Conservation (phyloP, 768 basidiomycete species). For the Paxillus involutus region DNA sequence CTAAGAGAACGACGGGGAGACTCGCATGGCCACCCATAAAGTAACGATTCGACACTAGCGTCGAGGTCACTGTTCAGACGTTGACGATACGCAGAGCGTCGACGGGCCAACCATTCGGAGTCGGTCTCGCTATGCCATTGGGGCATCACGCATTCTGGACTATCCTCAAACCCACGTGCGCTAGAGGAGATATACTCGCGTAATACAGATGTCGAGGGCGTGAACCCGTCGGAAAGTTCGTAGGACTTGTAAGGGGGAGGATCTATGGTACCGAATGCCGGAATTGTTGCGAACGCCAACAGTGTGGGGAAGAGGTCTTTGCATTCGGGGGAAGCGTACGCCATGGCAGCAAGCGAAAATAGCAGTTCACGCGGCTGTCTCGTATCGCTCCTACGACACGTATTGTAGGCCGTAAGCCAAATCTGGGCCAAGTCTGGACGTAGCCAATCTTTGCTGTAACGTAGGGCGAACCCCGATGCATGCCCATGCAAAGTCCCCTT, state of each 20-base stretch:
- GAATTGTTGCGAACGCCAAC: conserved; percentile 26
- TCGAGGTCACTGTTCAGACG: background rate
- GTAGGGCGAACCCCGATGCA: background rate
- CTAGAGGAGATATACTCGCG: background rate
- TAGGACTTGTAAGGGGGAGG: conserved; percentile 9
- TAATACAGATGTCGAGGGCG: conserved; percentile 1
- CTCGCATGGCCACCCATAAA: conserved; percentile 15
- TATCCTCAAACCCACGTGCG: background rate
- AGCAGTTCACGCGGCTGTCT: conserved; percentile 15
- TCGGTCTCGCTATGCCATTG: background rate
- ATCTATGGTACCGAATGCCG: conserved; percentile 4
- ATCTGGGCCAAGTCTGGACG: conserved; percentile 12
- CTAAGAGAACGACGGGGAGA: background rate
- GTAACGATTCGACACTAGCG: background rate
- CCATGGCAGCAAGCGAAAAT: conserved; percentile 32
- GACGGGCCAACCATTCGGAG: background rate
- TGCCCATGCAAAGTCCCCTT: background rate
- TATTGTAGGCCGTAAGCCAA: conserved; percentile 27
- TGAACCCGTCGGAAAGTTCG: conserved; percentile 5
- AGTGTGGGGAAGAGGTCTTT: conserved; percentile 24
- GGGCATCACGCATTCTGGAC: conserved; percentile 7
- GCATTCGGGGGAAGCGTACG: conserved; percentile 19
- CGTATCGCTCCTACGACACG: conserved; percentile 11
- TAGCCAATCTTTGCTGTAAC: conserved; percentile 23
- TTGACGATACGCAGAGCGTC: background rate